Percentiles rank a stretch among this genome's conserved stretches.
These are phyloP conservation scores for Fusarium marasasianum DNA, from an alignment of 2,329 filamentous ascomycete genomes.

Conservation along the genomic window DNA sequence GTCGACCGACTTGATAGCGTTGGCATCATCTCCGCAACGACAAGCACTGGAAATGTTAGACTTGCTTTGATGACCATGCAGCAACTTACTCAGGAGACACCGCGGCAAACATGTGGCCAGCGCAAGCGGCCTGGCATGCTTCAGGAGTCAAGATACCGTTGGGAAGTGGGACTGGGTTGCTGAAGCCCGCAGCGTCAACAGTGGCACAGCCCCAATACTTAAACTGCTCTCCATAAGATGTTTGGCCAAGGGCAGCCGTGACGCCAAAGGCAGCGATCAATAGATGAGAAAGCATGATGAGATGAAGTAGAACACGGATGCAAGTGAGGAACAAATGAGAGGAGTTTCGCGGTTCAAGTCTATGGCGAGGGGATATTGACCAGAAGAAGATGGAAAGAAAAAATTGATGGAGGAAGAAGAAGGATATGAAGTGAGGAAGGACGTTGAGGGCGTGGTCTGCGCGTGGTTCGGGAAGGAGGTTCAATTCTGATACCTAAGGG, in stretches of 20 bases:
- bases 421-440: not conserved
- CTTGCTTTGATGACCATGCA: fast-evolving
- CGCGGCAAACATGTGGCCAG: slow-evolving; percentile 34
- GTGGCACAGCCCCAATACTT: slow-evolving; percentile 40
- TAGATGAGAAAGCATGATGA: slow-evolving; percentile 38
- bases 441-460: not conserved
- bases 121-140: slow-evolving; percentile 30
- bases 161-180: slow-evolving; percentile 14
- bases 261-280: slow-evolving; percentile 37
- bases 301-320: not conserved
- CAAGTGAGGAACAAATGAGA: not conserved
- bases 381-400: not conserved
- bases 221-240: slow-evolving; percentile 30
- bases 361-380: not conserved
- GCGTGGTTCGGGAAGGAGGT: not conserved
- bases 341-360: not conserved
- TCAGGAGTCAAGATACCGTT: slow-evolving; percentile 31
- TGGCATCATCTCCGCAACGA: slow-evolving; percentile 48
- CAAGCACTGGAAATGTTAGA: slow-evolving; percentile 45
- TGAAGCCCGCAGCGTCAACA: slow-evolving; percentile 31
- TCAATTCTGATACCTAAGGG: not conserved
- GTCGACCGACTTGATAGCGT: slow-evolving; percentile 41
- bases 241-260: slow-evolving; percentile 16
- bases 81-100: slow-evolving; percentile 45
- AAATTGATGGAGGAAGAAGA: not conserved